Percentiles rank a stretch among this genome's conserved stretches.
Conservation (phyloP, 768 basidiomycete species). For the Gautieria morchelliformis region DNA sequence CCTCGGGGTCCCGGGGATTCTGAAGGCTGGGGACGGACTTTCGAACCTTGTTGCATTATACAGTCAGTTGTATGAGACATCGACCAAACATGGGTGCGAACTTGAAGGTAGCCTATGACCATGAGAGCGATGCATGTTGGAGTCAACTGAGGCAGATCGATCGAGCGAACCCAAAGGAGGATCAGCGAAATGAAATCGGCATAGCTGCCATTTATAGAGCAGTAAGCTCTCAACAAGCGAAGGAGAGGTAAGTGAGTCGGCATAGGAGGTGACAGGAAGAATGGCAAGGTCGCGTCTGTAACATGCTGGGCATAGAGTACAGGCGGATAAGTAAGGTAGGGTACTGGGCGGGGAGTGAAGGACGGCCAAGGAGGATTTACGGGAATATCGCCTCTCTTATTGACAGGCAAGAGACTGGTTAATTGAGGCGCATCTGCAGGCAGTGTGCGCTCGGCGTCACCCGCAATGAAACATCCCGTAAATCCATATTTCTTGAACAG, state of each 20-base stretch:
- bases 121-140: constrained; percentile 11
- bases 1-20: background rate
- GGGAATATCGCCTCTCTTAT: background rate
- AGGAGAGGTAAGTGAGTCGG: constrained; percentile 1
- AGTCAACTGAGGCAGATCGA: constrained; percentile 1
- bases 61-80: background rate
- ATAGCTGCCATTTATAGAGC: background rate
- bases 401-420: background rate
- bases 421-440: background rate
- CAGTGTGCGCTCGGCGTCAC: background rate
- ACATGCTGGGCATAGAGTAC: background rate
- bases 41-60: background rate
- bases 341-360: background rate
- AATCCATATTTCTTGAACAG: background rate
- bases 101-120: constrained; percentile 9
- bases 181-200: background rate
- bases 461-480: constrained; percentile 1
- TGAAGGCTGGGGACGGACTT: background rate
- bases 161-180: constrained; percentile 6
- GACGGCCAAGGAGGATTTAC: background rate
- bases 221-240: background rate
- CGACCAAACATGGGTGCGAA: background rate
- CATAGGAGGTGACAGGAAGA: constrained; percentile 4
- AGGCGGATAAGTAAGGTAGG: constrained; percentile 4
- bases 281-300: background rate